Base-by-base conservation (phyloP, 345 rosid genomes). In the Mallotus nudiflorus region DNA sequence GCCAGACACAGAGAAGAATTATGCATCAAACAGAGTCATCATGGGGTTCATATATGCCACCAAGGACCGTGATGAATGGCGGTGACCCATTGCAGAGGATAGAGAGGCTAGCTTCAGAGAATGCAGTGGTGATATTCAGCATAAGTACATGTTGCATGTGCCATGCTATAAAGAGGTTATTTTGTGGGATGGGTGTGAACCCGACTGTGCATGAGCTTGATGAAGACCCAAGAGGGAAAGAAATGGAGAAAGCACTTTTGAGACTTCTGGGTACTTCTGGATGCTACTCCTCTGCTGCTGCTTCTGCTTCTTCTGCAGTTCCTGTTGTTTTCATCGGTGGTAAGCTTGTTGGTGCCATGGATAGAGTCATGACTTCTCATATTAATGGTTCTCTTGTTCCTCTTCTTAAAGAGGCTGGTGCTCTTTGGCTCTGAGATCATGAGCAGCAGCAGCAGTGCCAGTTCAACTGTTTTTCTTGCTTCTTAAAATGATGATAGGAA, bases 271-370 rank as follows among this genome's bases (percentile, higher is more conserved):
- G 89, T 12, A 73, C 73, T 62, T 4, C 4, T 39, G 9, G 42
- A 4, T 39, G 4, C 9, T 39, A 39, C 9, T 39, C 42, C 9
- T 39, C 42, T 39, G 42, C 6, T 39, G 4, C 42, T 39, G 42
- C 6, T 39, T 39, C 42, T 39, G 42, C 6, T 39, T 85, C 96
- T n/a, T 76, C 89, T 0, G 85, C 85, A n/a, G 82, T 91, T 56
- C 97, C 98, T 4, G 96, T 89, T n/a, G 98, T 93, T 13, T 93
- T 93, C 82, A 79, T 93, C 9, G 98, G 98, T 1, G 98, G 98
- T 0, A 93, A 89, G 75, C 93, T 93, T 7, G 91, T 93, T 1
- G 98, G 98, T 5, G 81, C 91, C 28, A 93, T 89, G 97, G 98
- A 93, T 54, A 75, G 86, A 77, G 97, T 93, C 80, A 88, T 93